phyloP scores from a whole-genome alignment of 2,329 filamentous ascomycete genomes.

The Peltaster fructicola region DNA sequence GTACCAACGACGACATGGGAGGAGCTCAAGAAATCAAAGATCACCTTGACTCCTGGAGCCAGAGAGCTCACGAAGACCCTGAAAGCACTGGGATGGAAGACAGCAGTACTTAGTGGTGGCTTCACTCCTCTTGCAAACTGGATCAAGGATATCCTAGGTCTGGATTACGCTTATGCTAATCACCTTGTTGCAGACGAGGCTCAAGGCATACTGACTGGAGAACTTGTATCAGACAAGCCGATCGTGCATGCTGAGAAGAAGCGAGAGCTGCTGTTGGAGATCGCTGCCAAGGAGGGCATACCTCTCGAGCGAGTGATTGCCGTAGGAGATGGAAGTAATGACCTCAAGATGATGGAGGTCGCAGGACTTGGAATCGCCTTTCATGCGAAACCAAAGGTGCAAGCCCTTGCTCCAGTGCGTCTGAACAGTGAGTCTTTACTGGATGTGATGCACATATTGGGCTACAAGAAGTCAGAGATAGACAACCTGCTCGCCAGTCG shows the following conservation, averaged over 20 bases:
- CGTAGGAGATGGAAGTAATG: constrained; percentile 69
- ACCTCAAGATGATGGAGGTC: constrained; percentile 59
- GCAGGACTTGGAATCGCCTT: constrained; percentile 67
- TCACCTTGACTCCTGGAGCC: constrained; percentile 71
- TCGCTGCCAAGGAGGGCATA: constrained; percentile 50
- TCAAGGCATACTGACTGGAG: constrained; percentile 44
- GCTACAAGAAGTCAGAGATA: constrained; percentile 21
- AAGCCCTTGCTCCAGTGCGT: constrained; percentile 55
- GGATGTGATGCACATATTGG: constrained; percentile 59
- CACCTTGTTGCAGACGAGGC: constrained; percentile 49
- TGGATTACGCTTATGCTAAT: constrained; percentile 83
- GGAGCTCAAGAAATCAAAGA: constrained; percentile 46
- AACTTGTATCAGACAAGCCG: constrained; percentile 47
- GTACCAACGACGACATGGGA: constrained; percentile 55
- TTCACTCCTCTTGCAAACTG: constrained; percentile 80
- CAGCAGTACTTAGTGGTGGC: constrained; percentile 79
- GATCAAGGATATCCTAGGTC: constrained; percentile 61
- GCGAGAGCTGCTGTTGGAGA: constrained; percentile 50
- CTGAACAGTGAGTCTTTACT: constrained; percentile 54
- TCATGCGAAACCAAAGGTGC: constrained; percentile 69
- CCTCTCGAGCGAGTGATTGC: constrained; percentile 50
- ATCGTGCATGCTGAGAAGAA: constrained; percentile 68
- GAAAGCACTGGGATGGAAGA: constrained; percentile 64
- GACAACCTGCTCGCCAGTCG: constrained; percentile 33
- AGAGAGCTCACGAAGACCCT: constrained; percentile 55